phyloP scores from a whole-genome alignment of 805 yeast genomes.

The Nakazawaea anatomiae region DNA sequence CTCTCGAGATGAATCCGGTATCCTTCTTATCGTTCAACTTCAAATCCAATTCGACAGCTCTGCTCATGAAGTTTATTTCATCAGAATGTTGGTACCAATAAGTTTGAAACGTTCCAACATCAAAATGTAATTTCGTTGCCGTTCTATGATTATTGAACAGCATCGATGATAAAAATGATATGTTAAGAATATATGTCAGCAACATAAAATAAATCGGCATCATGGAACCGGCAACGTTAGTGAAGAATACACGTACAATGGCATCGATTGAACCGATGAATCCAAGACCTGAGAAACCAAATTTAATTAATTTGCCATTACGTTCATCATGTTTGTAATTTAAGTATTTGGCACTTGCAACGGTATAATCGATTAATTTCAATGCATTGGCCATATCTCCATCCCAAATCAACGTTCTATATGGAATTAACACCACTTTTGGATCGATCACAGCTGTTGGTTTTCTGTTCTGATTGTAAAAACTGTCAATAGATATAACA shows the following conservation, averaged over 20 bases:
- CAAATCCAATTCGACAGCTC: slow-evolving; percentile 62
- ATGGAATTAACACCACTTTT: slow-evolving; percentile 52
- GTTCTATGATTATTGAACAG: slow-evolving; percentile 43
- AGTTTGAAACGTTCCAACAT: slow-evolving; percentile 55
- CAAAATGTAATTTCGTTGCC: slow-evolving; percentile 53
- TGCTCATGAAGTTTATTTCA: slow-evolving; percentile 61
- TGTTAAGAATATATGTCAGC: slow-evolving; percentile 40
- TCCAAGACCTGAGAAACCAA: slow-evolving; percentile 36
- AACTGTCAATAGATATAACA: slow-evolving; percentile 19
- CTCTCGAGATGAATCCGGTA: slow-evolving; percentile 28
- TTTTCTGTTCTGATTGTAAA: slow-evolving; percentile 16
- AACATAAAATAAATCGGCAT: slow-evolving; percentile 40
- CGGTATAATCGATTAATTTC: slow-evolving; percentile 52
- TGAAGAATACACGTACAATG: slow-evolving; percentile 32
- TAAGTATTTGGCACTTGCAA: slow-evolving; percentile 50
- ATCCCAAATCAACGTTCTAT: slow-evolving; percentile 50
- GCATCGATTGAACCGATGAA: slow-evolving; percentile 40
- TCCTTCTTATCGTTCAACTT: slow-evolving; percentile 37
- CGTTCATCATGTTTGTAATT: slow-evolving; percentile 25
- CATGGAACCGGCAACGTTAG: slow-evolving; percentile 29
- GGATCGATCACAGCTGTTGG: slow-evolving; percentile 22
- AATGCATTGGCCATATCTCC: slow-evolving; percentile 55
- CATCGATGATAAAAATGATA: slow-evolving; percentile 36
- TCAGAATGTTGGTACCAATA: slow-evolving; percentile 63
- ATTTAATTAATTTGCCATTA: slow-evolving; percentile 26